phyloP scores from a whole-genome alignment of 2,329 filamentous ascomycete species.

The Aspergillus sp. region DNA sequence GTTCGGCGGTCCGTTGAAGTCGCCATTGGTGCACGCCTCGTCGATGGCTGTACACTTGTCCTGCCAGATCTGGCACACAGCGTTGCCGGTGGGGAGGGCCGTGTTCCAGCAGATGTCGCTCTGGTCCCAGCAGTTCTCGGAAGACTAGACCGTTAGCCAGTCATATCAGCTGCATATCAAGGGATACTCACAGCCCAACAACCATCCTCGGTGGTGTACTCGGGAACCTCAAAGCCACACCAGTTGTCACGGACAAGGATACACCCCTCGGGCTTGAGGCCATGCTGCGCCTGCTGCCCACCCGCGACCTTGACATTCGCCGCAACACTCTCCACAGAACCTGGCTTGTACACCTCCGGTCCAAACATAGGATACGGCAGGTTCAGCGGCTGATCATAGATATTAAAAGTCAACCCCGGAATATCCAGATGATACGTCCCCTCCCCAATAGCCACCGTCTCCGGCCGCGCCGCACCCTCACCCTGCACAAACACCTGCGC shows the following conservation, averaged over 20 bases:
- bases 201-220: conserved; percentile 54
- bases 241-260: conserved; percentile 70
- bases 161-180: not conserved
- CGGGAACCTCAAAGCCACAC: conserved; percentile 62
- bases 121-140: conserved; percentile 60
- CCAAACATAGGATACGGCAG: conserved; percentile 61
- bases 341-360: conserved; percentile 53
- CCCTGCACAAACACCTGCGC: conserved; percentile 66
- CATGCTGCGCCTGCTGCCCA: conserved; percentile 38
- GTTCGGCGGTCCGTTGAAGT: conserved; percentile 46
- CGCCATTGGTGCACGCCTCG: conserved; percentile 38
- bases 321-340: conserved; percentile 8
- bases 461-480: conserved; percentile 47
- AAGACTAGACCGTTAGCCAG: conserved; percentile 30
- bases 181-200: conserved; percentile 56
- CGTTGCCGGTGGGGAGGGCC: conserved; percentile 59
- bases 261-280: conserved; percentile 56
- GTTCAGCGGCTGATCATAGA: conserved; percentile 55
- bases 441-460: conserved; percentile 63
- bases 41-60: conserved; percentile 56
- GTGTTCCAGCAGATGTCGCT: conserved; percentile 57
- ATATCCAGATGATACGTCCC: conserved; percentile 57
- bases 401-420: conserved; percentile 61
- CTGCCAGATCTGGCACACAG: conserved; percentile 63
- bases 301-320: not conserved